phyloP scores from a whole-genome alignment of 2,329 filamentous ascomycete species.

The Alternaria brassicicola region DNA sequence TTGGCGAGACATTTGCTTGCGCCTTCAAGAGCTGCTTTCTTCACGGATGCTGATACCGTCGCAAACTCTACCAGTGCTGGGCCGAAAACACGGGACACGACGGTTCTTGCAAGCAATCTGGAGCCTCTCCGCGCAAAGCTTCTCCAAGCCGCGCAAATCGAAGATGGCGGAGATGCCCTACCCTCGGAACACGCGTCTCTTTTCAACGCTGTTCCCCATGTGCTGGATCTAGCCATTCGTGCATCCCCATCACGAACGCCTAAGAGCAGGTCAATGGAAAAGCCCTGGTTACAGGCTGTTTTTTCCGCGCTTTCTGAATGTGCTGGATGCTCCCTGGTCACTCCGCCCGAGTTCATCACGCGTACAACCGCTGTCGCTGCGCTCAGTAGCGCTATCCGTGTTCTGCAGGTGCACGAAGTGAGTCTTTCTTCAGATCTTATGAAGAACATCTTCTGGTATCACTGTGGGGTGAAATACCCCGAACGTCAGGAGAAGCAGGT shows the following conservation, averaged over 20 bases:
- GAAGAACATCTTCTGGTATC: constrained; percentile 44
- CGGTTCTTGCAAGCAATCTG: constrained; percentile 27
- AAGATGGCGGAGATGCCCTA: constrained; percentile 32
- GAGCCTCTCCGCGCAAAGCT: constrained; percentile 39
- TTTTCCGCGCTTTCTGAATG: constrained; percentile 49
- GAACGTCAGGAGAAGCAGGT: constrained; percentile 24
- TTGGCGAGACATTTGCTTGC: constrained; percentile 53
- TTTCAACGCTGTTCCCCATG: constrained; percentile 35
- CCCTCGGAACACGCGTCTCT: constrained; percentile 29
- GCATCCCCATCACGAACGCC: constrained; percentile 50
- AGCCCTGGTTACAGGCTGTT: constrained; percentile 53
- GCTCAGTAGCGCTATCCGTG: constrained; percentile 32
- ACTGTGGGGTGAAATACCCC: constrained; percentile 41
- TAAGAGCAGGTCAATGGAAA: constrained; percentile 49
- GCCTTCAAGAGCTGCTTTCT: constrained; percentile 49
- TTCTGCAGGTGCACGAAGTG: constrained; percentile 34
- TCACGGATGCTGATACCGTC: constrained; percentile 22
- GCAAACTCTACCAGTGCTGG: constrained; percentile 1
- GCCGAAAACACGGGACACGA: constrained; percentile 17
- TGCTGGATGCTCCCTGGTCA: constrained; percentile 35
- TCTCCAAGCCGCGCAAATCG: constrained; percentile 40
- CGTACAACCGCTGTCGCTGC: constrained; percentile 27
- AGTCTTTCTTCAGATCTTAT: constrained; percentile 36
- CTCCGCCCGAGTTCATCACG: constrained; percentile 29
- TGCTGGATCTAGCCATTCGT: constrained; percentile 52